Evolutionary conservation across 768 basidiomycete genomes (phyloP), one percentile per base, ranked within the genome.

Genomic region (Termitomyces sp.): DNA sequence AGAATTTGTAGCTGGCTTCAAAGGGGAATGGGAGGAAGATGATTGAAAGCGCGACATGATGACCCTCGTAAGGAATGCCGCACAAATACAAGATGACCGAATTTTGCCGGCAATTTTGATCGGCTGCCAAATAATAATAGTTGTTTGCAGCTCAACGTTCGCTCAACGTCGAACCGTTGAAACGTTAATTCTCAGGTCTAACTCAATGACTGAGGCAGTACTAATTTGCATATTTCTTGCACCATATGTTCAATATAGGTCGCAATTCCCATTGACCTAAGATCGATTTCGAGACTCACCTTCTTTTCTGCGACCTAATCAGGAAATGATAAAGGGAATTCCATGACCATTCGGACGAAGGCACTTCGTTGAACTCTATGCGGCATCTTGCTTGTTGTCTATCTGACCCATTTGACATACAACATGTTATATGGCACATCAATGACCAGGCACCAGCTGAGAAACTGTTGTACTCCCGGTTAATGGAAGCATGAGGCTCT

Each of bases 1-100:
- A 57, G 71, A 67, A 3, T 71, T 73, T 9, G 74, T 65, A 7
- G 72, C 67, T 36, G 71, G 62, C 56, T 70, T 74, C 11, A 70
- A 51, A 40, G 71, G 64, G 14, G 72, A 54, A 53, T 71, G 70
- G 53, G 74, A 68, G 8, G 70, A 70, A 15, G 72, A 70, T 15
- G 73, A 66, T 38, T 69, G 73, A 60, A 75, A 72, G 56, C 73
- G 73, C 46, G 76, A 77, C 76, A 77, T 77, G 48, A 50, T 49
- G 15, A 17, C 46, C 48, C n/a, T 29, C 17, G 20, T 45, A 9
- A 25, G 25, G 25, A 25, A 40, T 40, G 40, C 48, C 15, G 31
- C 8, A 17, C 15, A 17, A 51, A 25, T 25, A 25, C 25, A 25
- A 25, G 25, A 25, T 38, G 32, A 56, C 29, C 38, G 51, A 52